Base-by-base conservation (phyloP, 2,329 filamentous ascomycete species). In the Penicillium sp. region DNA sequence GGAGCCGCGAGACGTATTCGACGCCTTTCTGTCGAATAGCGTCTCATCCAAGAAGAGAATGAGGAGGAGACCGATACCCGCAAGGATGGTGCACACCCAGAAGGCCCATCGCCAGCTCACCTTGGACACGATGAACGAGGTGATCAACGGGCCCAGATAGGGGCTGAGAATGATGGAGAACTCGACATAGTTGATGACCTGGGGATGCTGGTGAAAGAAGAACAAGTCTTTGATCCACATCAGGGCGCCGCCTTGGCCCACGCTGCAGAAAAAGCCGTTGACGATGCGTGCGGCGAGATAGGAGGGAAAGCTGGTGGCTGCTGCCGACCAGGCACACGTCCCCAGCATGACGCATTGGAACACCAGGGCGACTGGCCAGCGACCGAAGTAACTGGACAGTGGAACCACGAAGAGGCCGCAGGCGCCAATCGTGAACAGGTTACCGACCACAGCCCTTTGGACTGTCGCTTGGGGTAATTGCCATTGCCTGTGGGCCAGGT, bases 191-290 rank as follows among this genome's bases (percentile, higher is more conserved):
- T 65, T 66, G 53, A 69, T 68, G 29, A 58, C 56, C 7, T 56
- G 42, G 3, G 64, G 56, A 23, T 74, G 65, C 45, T 80, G 71
- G 49, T 81, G 78, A 58, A 79, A 78, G 63, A 78, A 80, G 64
- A 78, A 81, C 41, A 79, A 68, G 56, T 81, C 78, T 38, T 78
- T 73, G 54, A 78, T 73, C 52, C 74, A 74, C 49, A 75, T 73
- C 36, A 79, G 62, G 7, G 72, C 73, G 11, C 58, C 57, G 10
- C 54, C 58, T 7, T 58, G 54, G 5, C 49, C 57, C 7, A 51
- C 68, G 4, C 72, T 74, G 21, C 65, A 66, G 55, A 76, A 75
- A 47, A 76, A 70, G 14, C 74, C 62, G 36, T 63, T 73, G 21
- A 74, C 57, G 31, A 74, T 72, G 19, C 72, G 69, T 3, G 71